phyloP scores from a whole-genome alignment of 164 flowering plant genomes.

The Aristolochia californica region DNA sequence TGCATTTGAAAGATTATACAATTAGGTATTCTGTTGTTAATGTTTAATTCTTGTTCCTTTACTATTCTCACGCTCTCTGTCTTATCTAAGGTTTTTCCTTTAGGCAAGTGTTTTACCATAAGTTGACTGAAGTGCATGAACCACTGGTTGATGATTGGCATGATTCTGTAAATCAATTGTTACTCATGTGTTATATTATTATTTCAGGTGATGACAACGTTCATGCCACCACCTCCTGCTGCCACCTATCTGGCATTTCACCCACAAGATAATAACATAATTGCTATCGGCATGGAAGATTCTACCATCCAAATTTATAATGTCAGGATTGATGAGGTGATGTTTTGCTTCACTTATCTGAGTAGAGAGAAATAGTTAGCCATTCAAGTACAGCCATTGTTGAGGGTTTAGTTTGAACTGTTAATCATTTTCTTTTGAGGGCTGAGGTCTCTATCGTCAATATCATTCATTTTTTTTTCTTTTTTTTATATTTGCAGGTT shows the following conservation, averaged over 20 bases:
- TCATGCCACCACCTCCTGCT: conserved; percentile 79
- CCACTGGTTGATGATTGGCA: too few relatives aligned
- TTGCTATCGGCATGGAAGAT: conserved; percentile 76
- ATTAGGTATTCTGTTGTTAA: background rate
- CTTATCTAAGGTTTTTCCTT: too few relatives aligned
- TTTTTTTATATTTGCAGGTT: conserved; percentile 26
- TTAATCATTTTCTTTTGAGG: background rate
- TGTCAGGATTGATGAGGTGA: conserved; percentile 64
- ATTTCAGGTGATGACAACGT: conserved; percentile 58
- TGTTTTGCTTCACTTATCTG: background rate
- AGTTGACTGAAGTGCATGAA: too few relatives aligned
- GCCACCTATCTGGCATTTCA: conserved; percentile 68
- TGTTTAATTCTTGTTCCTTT: background rate
- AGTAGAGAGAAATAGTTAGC: background rate
- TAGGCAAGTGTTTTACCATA: too few relatives aligned
- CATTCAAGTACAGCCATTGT: background rate
- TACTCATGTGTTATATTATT: too few relatives aligned
- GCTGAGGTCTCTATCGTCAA: too few relatives aligned
- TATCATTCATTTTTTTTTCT: background rate
- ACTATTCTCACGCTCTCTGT: too few relatives aligned
- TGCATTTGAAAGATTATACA: background rate
- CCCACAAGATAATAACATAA: conserved; percentile 71
- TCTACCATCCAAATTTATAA: conserved; percentile 64
- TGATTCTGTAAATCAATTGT: too few relatives aligned
- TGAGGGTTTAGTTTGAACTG: background rate